Evolutionary conservation across 2,329 filamentous ascomycete species (phyloP).

Genomic region (Ophiostoma perfectum): DNA sequence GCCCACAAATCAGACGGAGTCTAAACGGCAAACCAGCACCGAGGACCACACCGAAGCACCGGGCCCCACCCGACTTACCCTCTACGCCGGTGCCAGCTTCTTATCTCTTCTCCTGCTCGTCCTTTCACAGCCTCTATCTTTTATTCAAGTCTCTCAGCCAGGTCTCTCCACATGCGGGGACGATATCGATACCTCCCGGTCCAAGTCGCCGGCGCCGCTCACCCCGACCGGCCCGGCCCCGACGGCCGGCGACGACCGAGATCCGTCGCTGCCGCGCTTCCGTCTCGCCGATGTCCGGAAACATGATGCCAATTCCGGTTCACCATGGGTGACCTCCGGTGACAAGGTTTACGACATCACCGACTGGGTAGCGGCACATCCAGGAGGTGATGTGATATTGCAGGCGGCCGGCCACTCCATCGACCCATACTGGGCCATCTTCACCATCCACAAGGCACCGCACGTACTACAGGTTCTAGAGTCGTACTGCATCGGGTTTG

Average conservation of each 20-base stretch:
- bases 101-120: slow-evolving; percentile 20
- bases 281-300: slow-evolving; percentile 28
- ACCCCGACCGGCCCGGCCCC: background rate
- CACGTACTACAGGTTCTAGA: slow-evolving; percentile 61
- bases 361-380: slow-evolving; percentile 60
- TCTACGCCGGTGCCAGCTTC: slow-evolving; percentile 23
- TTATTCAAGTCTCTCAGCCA: background rate
- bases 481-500: slow-evolving; percentile 58
- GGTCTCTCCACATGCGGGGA: background rate
- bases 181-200: background rate
- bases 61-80: slow-evolving; percentile 2
- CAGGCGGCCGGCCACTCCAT: slow-evolving; percentile 59
- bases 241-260: slow-evolving; percentile 24
- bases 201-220: background rate
- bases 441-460: slow-evolving; percentile 60
- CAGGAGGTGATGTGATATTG: slow-evolving; percentile 63
- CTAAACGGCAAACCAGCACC: background rate
- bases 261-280: slow-evolving; percentile 27
- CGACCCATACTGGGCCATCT: slow-evolving; percentile 66
- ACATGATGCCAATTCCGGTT: slow-evolving; percentile 25
- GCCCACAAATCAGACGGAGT: background rate
- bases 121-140: slow-evolving; percentile 19
- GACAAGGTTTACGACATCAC: slow-evolving; percentile 67
- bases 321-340: slow-evolving; percentile 59
- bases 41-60: background rate